Base-by-base conservation (phyloP, 345 rosid genomes). In the Arabidopsis thaliana region DNA sequence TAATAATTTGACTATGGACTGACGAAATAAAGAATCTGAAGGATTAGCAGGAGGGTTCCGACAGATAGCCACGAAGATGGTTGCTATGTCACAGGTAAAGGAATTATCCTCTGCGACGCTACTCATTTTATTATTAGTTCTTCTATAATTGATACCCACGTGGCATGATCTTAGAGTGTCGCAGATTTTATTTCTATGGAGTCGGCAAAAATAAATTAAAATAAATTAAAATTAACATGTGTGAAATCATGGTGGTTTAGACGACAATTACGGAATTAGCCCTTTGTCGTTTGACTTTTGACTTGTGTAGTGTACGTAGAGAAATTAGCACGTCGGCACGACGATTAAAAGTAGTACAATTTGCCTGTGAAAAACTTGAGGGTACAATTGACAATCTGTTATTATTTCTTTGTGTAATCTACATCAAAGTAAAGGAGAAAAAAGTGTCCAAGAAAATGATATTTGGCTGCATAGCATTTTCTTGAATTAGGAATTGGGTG, bases 1-100 rank as follows among this genome's bases (percentile, higher is more conserved):
- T 69, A 23, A 70, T 37, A 52, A 38, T 64, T 61, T 69, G 80
- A 77, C 76, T 63, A 46, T 42, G 69, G 62, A 60, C 79, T 38
- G 75, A 61, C 57, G 24, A 11, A n/a, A 46, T 46, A 50, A 50
- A 76, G 59, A 50, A 32, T 53, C 33, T 25, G 3, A 30, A 10
- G 16, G 48, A 67, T 8, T 33, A 28, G 53, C n/a, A 61, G 42
- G 71, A 77, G 22, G 30, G 3, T 77, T 69, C 74, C 63, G 69
- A 75, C 74, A 70, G 59, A 62, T 10, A 30, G 59, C 59, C 66
- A 62, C 71, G 80, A 70, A 70, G 66, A 36, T 36, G 46, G 22
- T 45, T 45, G 66, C 23, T 41, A 25, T 8, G 33, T 28, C 62
- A 42, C 23, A 65, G 32, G 32, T 7, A 30, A 7, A 38, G 79